phyloP scores from a whole-genome alignment of 192 early-diverging fungal genomes.

The Geranomyces variabilis region DNA sequence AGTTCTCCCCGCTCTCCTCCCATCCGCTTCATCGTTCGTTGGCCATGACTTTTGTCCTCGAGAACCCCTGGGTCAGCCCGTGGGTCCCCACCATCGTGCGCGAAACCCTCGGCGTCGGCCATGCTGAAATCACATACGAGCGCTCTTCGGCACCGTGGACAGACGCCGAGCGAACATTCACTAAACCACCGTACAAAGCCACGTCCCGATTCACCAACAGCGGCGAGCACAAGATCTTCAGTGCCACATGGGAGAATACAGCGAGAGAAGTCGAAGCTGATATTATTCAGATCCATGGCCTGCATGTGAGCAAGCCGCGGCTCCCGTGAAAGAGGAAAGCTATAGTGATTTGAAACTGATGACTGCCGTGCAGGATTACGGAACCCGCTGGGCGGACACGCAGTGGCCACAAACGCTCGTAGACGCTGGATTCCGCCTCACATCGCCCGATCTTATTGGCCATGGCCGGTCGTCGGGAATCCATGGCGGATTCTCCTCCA shows the following conservation, averaged over 20 bases:
- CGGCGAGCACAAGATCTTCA: conserved; percentile 14
- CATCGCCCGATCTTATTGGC: conserved; percentile 20
- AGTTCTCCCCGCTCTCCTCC: no score
- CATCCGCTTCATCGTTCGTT: no score
- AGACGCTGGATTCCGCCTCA: conserved; percentile 29
- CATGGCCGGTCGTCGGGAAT: conserved; percentile 29
- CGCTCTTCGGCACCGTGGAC: conserved; percentile 6
- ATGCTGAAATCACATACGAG: conserved; percentile 2
- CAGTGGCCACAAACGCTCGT: conserved; percentile 25
- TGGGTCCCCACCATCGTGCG: not conserved
- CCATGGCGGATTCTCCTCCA: conserved; percentile 23
- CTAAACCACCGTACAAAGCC: not conserved
- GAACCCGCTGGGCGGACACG: conserved; percentile 25
- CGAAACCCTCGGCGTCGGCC: conserved; percentile 20
- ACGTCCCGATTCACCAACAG: not conserved
- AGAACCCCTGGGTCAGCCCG: not conserved
- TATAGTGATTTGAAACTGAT: no score
- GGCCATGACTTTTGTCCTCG: conserved; percentile 14
- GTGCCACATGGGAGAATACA: conserved; percentile 3
- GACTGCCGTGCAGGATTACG: conserved; percentile 12
- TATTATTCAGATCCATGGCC: conserved; percentile 22
- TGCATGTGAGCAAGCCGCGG: conserved; percentile 1
- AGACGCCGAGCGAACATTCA: not conserved
- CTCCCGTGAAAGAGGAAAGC: no score
- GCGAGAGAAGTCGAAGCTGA: not conserved